Evolutionary conservation across 2,329 filamentous ascomycete species (phyloP), one percentile per base, ranked within the genome.

Genomic region (Colletotrichum noveboracense): DNA sequence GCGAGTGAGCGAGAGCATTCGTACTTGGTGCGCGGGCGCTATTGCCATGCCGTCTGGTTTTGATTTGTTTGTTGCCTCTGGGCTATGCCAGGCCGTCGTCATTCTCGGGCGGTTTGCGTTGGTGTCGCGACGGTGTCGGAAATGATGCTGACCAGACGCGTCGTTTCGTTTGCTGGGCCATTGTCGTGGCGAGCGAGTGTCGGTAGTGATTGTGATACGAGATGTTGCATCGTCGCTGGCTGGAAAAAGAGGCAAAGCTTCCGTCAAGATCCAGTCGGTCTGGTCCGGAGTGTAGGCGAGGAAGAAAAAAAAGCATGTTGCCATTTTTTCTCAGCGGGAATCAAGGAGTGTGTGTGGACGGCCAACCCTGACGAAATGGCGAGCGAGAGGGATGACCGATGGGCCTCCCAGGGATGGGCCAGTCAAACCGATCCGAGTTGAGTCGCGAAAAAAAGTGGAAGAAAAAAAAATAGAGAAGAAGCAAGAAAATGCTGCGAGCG

Each of bases 361-460:
- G 55, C 26, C 43, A 71, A 55, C 66, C 68, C 43, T 65, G 68
- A 18, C 58, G 43, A 38, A 26, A 28, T 48, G 14, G 70, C 43
- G 64, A 74, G 66, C 30, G 71, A 61, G 58, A 76, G 65, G 65
- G 21, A 74, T 66, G 56, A 66, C 36, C 26, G 62, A 71, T 43
- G 24, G 62, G 10, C 64, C 21, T 64, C 48, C 61, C 74, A 76
- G 65, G 71, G 74, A 68, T 76, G 48, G 14, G 58, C 74, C 65
- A 76, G 64, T 48, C 58, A 66, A 70, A 21, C 32, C 21, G 36
- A 38, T n/a, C 58, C 65, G 60, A 70, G 34, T 61, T 71, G 61
- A 36, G 32, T 69, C 38, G 32, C 28, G 48, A 64, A 48, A 36
- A 36, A 43, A 68, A 43, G 60, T 18, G 38, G 32, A 52, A 67